phyloP scores from a whole-genome alignment of 1,284 basidiomycete genomes.

The Leccinum fuscescens region DNA sequence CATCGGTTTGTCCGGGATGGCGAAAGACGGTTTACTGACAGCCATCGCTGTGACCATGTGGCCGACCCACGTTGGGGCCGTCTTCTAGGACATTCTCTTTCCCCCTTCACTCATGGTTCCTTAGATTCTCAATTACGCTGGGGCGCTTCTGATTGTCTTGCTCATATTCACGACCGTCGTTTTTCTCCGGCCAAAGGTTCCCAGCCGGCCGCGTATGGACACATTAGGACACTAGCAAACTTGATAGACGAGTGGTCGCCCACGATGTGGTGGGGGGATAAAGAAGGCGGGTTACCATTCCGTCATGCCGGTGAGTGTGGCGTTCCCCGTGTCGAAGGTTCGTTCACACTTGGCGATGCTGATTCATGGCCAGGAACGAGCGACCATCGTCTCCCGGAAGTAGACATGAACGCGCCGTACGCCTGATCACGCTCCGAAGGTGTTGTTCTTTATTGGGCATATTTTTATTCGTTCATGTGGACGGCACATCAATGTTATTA shows the following conservation, averaged over 20 bases:
- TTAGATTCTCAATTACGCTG: slow-evolving; percentile 31
- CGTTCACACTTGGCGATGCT: background rate
- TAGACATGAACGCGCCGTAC: slow-evolving; percentile 25
- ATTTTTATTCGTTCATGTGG: background rate
- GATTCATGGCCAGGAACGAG: slow-evolving; percentile 23
- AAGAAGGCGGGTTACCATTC: slow-evolving; percentile 1
- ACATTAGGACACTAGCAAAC: slow-evolving; percentile 33
- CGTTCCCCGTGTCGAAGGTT: background rate
- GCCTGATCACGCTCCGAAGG: slow-evolving; percentile 8
- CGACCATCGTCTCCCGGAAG: slow-evolving; percentile 18
- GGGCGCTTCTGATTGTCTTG: slow-evolving; percentile 18
- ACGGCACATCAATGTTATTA: background rate
- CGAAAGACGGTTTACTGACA: slow-evolving; percentile 11
- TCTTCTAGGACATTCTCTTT: background rate
- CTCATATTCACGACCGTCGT: slow-evolving; percentile 18
- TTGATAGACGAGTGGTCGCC: slow-evolving; percentile 21
- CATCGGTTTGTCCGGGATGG: slow-evolving; percentile 19
- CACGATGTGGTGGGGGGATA: slow-evolving; percentile 35
- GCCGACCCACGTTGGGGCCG: slow-evolving; percentile 26
- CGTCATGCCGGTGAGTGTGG: slow-evolving; percentile 25
- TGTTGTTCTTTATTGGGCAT: too few species aligned
- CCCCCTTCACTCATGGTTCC: background rate
- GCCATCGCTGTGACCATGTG: slow-evolving; percentile 28
- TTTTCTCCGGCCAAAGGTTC: slow-evolving; percentile 23
- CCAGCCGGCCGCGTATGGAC: slow-evolving; percentile 33